Base-by-base conservation (phyloP, 2,329 filamentous ascomycete species). In the Passalora sequoiae region DNA sequence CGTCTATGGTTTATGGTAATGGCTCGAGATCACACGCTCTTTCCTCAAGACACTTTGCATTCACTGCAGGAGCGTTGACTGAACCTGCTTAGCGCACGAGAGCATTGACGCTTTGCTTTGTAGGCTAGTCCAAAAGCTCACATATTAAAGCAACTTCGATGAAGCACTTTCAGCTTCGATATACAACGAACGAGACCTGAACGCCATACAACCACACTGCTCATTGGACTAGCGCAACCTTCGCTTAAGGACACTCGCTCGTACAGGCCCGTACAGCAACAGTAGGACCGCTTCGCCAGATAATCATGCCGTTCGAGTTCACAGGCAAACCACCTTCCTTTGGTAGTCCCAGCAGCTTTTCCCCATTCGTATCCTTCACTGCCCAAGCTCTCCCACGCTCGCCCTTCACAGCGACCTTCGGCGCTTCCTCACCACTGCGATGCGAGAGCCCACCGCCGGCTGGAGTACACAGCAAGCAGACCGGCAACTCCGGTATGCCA, bases 251-350 rank as follows among this genome's bases (percentile, higher is more conserved):
- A 33, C 30, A 33, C 21, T n/a, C n/a, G n/a, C n/a, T n/a, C n/a
- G n/a, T n/a, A n/a, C 30, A 6, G n/a, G 1, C 30, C 17, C 30
- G 16, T 10, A 33, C 30, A 33, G 8, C 30, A 33, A 15, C n/a
- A 32, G 5, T 17, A 32, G 20, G 8, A 19, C 1, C 17, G 16
- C 4, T 19, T 19, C 13, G 7, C 27, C 31, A 43, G 12, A n/a
- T n/a, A n/a, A n/a, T n/a, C 10, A 53, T 53, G 50, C 36, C 36
- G 32, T 53, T 53, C 47, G 47, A 53, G 40, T 53, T 50, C 37
- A 50, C 35, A 22, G 47, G 47, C 41, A 33, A 38, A 27, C 43
- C 37, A 32, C 50, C 47, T 20, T 8, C 20, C 9, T 15, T n/a
- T 19, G 40, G 40, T 21, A 38, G 21, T 6, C 27, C 44, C 4